phyloP scores from a whole-genome alignment of 2,329 filamentous ascomycete genomes.

The Hymenoscyphus salicellus region DNA sequence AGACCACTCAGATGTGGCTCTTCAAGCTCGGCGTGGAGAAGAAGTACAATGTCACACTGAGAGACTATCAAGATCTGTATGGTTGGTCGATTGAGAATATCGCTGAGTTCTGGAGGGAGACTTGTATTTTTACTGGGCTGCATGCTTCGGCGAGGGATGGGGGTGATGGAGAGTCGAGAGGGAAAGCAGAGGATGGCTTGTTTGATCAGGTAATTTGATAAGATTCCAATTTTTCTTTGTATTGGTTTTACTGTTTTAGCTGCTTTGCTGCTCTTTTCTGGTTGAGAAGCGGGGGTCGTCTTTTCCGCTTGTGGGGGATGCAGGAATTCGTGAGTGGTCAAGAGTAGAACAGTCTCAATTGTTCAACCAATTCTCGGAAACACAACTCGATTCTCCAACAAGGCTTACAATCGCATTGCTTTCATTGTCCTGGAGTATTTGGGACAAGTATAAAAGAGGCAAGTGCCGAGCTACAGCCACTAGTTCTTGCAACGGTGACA shows the following conservation, averaged over 20 bases:
- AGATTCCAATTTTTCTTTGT: background rate
- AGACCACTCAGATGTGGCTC: conserved; percentile 65
- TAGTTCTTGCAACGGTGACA: too few relatives aligned
- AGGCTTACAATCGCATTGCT: too few relatives aligned
- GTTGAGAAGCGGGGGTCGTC: too few relatives aligned
- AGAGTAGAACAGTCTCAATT: too few relatives aligned
- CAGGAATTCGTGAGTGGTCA: too few relatives aligned
- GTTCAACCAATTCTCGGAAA: too few relatives aligned
- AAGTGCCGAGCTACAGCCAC: too few relatives aligned
- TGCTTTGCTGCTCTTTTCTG: background rate
- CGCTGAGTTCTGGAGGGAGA: conserved; percentile 74
- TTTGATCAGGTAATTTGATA: conserved; percentile 13
- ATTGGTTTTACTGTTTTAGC: background rate
- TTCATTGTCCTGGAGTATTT: too few relatives aligned
- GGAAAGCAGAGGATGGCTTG: background rate
- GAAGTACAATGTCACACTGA: conserved; percentile 60
- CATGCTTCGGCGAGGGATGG: conserved; percentile 4
- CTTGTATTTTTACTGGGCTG: conserved; percentile 48
- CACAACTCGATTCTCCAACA: too few relatives aligned
- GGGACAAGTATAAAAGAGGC: too few relatives aligned
- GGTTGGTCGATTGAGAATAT: conserved; percentile 81
- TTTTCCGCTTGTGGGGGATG: too few relatives aligned
- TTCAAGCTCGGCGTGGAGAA: conserved; percentile 69
- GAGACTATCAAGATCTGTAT: conserved; percentile 70
- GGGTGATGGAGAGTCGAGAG: background rate